A percentile compares a stretch with the other conserved stretches of the same genome.
Conservation (phyloP, 2,329 filamentous ascomycete species). For the Aspergillus brasiliensis region DNA sequence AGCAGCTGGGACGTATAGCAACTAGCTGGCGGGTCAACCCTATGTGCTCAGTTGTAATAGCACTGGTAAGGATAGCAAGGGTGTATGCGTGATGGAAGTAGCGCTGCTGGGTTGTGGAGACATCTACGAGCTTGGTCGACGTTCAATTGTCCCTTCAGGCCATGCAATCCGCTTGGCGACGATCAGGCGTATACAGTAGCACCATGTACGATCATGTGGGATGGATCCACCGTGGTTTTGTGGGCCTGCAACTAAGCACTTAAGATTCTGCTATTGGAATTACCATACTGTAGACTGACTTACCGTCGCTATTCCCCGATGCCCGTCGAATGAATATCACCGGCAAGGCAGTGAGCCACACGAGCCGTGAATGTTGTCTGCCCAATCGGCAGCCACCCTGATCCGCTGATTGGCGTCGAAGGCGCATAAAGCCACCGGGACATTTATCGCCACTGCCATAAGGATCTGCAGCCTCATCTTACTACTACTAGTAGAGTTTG, state of each 20-base stretch:
- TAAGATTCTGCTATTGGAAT: background rate
- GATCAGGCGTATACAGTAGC: background rate
- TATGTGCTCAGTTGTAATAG: background rate
- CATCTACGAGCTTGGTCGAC: background rate
- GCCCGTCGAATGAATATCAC: background rate
- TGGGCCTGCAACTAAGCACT: background rate
- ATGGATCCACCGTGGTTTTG: background rate
- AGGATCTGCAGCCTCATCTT: slow-evolving; percentile 15
- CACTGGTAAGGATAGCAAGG: slow-evolving; percentile 1
- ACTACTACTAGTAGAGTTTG: background rate
- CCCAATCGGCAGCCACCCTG: background rate
- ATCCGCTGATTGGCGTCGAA: slow-evolving; percentile 2
- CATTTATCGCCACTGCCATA: slow-evolving; percentile 6
- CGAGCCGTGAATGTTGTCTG: background rate
- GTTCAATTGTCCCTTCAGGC: background rate
- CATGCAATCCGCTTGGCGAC: background rate
- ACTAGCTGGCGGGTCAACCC: slow-evolving; percentile 7
- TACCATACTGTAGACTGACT: background rate
- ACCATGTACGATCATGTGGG: background rate
- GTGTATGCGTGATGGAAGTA: slow-evolving; percentile 1
- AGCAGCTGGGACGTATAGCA: background rate
- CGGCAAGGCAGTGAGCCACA: background rate
- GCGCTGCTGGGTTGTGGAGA: slow-evolving; percentile 10
- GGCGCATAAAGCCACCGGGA: slow-evolving; percentile 2
- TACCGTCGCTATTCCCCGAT: background rate